Base-by-base conservation (phyloP, 2,329 filamentous ascomycete genomes). In the Colletotrichum sp. region DNA sequence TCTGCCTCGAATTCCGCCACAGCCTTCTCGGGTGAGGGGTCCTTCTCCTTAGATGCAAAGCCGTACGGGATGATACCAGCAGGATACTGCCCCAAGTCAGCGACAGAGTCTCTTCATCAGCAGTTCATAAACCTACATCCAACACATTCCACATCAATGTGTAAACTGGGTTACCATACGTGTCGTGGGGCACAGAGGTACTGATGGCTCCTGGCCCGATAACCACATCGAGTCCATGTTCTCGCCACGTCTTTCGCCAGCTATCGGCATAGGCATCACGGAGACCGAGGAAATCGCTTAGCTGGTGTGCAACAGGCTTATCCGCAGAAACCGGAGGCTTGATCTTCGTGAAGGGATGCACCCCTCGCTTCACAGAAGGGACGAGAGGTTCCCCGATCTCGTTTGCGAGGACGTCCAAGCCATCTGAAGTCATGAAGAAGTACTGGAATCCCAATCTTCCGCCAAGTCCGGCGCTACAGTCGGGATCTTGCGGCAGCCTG, bases 101-200 rank as follows among this genome's bases (percentile, higher is more conserved):
- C 21, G 39, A 39, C 15, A 6, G 2, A 28, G 0, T 26, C 6
- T 34, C 39, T 64, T 5, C 0, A 7, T 8, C 68, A 59, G 77
- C 55, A 76, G 59, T 28, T 21, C 6, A 52, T 24, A 16, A 32
- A 83, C 87, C 82, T 78, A 88, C 88, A 80, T 91, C 88, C 6
- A 91, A 78, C 10, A 91, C 26, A 75, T 92, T 92, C 80, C 86
- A 86, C 34, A 91, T 76, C 21, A 87, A 79, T 0, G 90, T 91
- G 68, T 89, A 90, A 1, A 84, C 80, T 2, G 86, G 83, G 1
- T 84, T 32, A 0, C 88, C 86, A 80, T 88, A 92, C 0, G 83
- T 86, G 79, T 92, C 90, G 79, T 91, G 88, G 21, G 82, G 83
- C 1, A 89, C 86, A 1, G 90, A 89, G 0, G 89, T 90, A 15